A percentile compares a stretch with the other conserved stretches of the same genome.
phyloP scores from a whole-genome alignment of 192 early-diverging fungal genomes.

The Gigaspora rosea region DNA sequence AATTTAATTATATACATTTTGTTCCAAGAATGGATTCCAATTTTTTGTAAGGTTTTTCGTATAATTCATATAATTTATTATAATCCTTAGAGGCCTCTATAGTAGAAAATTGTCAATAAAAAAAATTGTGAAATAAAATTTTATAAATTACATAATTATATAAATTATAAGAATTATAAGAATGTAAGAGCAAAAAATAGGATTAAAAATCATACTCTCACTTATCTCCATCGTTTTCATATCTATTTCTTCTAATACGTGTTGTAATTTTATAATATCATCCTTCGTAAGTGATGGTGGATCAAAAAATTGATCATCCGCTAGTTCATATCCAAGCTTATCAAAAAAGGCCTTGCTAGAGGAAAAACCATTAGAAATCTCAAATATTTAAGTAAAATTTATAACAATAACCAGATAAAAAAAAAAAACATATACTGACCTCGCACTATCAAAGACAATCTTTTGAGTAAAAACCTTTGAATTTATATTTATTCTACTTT shows the following conservation, averaged over 20 bases:
- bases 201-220: neutral
- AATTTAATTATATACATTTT: constrained; percentile 14
- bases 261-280: neutral
- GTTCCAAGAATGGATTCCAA: constrained; percentile 19
- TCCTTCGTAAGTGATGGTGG: neutral
- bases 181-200: neutral
- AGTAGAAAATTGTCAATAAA: neutral
- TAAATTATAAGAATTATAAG: too few species aligned
- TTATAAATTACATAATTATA: neutral
- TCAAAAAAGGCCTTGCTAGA: constrained; percentile 24
- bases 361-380: neutral
- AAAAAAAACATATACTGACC: constrained; percentile 19
- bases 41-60: neutral
- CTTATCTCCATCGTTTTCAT: neutral
- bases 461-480: neutral
- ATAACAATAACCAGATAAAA: neutral
- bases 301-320: neutral
- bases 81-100: too few species aligned
- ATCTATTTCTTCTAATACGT: constrained; percentile 4
- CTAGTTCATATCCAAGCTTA: neutral
- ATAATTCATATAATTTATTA: neutral
- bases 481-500: neutral
- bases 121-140: neutral
- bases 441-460: constrained; percentile 14
- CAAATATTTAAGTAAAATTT: neutral